These are phyloP conservation scores for Xylariaceae sp. DNA, from an alignment of 2,329 filamentous ascomycete genomes.

Conservation along the genomic window DNA sequence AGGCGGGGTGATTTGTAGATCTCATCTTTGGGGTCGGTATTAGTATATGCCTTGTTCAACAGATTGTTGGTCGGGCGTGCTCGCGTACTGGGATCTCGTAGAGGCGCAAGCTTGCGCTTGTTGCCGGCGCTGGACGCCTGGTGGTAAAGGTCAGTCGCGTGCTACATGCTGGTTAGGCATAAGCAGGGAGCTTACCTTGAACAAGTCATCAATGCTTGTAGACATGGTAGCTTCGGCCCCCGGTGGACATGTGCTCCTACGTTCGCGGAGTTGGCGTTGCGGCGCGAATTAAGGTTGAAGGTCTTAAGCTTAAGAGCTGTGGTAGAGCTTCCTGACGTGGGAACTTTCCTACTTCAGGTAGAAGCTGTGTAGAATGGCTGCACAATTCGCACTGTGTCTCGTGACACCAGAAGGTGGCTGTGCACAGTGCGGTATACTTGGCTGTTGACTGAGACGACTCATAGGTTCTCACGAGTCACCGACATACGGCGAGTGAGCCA, in stretches of 20 bases:
- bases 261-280: too few species aligned
- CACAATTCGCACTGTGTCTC: neutral
- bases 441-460: too few species aligned
- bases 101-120: conserved; percentile 62
- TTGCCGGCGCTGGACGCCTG: conserved; percentile 40
- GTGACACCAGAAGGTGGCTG: too few species aligned
- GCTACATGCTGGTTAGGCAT: neutral
- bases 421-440: too few species aligned
- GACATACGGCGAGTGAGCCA: too few species aligned
- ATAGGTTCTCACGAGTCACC: too few species aligned
- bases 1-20: conserved; percentile 61
- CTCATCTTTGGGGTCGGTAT: conserved; percentile 42
- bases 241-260: too few species aligned
- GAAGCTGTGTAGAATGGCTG: neutral
- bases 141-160: conserved; percentile 11
- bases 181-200: conserved; percentile 41
- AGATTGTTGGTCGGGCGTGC: neutral
- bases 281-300: too few species aligned
- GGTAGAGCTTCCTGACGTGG: too few species aligned
- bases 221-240: conserved; percentile 30
- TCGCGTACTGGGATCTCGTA: conserved; percentile 59
- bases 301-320: too few species aligned
- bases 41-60: neutral
- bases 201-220: conserved; percentile 57
- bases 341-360: too few species aligned